Evolutionary conservation across 441 rosid genomes (phyloP), one percentile per base, ranked within the genome.

Genomic region (California macrophylla): DNA sequence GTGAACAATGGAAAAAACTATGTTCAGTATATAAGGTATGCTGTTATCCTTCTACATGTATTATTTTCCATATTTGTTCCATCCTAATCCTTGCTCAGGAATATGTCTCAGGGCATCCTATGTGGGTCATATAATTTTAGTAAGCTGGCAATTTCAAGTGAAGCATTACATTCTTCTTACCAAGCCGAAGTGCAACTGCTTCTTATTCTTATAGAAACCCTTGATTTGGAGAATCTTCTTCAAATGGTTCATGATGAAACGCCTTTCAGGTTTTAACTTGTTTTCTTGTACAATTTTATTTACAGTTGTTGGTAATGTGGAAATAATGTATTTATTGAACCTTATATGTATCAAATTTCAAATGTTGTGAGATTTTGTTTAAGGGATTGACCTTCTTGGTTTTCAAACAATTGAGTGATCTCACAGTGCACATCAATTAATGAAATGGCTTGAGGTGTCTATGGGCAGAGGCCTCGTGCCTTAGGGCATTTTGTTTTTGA

Each of bases 161-260:
- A 90, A 83, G 95, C 97, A 10, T 71, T 84, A 16, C 74, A 76
- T 76, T 85, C 83, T 74, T 86, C 83, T 72, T 80, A 77, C 77
- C 83, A 87, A 77, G 93, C 90, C 70, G 84, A 85, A 82, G 76
- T 81, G 65, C 99, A 81, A 81, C 81, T 95, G 68, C 82, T 90
- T 60, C 88, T 95, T 70, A 84, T 90, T 72, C 97, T 95, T 66
- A 85, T 90, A 67, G 91, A 89, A 83, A 84, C 97, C 7, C 77
- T 95, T 78, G 86, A 86, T 84, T 82, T 95, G 79, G 92, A 92
- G 80, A 89, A 79, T 79, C 89, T 95, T 79, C 93, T 95, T 76
- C 89, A 89, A 71, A 83, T 95, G 89, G 87, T 92, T 77, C 93
- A 90, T 73, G 98, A 92, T 71, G 88, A 78, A 77, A 79, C 78